A percentile compares a stretch with the other conserved stretches of the same genome.
These are phyloP conservation scores for Thecaphora thlaspeos DNA, from an alignment of 1,284 basidiomycete genomes.

Conservation along the genomic window DNA sequence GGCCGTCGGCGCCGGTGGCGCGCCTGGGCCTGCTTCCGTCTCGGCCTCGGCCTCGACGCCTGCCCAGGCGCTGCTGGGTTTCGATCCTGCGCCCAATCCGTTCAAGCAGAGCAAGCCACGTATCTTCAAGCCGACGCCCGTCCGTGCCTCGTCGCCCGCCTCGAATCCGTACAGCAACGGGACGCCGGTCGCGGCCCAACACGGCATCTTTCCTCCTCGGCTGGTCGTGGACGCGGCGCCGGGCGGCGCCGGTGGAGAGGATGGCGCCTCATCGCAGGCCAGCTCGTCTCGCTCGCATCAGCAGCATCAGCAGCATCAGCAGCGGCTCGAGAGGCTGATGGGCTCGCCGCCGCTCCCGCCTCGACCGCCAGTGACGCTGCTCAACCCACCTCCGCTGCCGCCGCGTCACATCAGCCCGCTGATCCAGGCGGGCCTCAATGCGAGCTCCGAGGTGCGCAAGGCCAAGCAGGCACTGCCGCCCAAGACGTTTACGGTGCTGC, in stretches of 20 bases:
- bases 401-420: slow-evolving; percentile 52
- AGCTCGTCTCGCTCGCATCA: slow-evolving; percentile 32
- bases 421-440: slow-evolving; percentile 56
- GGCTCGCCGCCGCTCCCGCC: slow-evolving; percentile 35
- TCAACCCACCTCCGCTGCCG: slow-evolving; percentile 47
- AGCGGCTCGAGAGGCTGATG: slow-evolving; percentile 21
- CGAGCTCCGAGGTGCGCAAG: slow-evolving; percentile 48
- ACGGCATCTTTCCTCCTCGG: not conserved
- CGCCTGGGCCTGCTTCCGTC: slow-evolving; percentile 27
- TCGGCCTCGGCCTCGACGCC: slow-evolving; percentile 10
- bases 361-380: slow-evolving; percentile 20
- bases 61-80: slow-evolving; percentile 32
- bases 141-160: slow-evolving; percentile 40
- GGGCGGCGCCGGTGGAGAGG: slow-evolving; percentile 17
- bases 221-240: not conserved
- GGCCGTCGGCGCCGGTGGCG: slow-evolving; percentile 14
- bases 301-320: too few species aligned
- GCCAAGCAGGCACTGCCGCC: slow-evolving; percentile 52
- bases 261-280: slow-evolving; percentile 23
- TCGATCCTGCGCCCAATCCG: slow-evolving; percentile 49
- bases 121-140: slow-evolving; percentile 49
- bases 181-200: slow-evolving; percentile 20
- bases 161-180: slow-evolving; percentile 40
- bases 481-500: slow-evolving; percentile 55
- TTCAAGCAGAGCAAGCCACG: slow-evolving; percentile 53